Percentiles rank a stretch among this genome's conserved stretches.
Conservation (phyloP, 352 stramenopile genomes). For the Thraustotheca clavata region DNA sequence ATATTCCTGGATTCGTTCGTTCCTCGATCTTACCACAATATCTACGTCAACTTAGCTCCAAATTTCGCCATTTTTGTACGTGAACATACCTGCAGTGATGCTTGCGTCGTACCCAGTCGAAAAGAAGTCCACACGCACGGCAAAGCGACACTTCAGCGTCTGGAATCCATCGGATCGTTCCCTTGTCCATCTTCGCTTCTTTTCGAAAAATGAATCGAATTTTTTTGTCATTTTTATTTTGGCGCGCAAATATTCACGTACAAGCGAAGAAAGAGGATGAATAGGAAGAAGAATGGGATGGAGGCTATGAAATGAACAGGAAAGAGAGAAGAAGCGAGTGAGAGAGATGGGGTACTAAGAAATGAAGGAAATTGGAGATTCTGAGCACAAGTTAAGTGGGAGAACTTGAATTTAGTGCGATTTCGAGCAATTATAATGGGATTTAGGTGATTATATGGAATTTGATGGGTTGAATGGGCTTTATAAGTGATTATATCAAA, state of each 20-base stretch:
- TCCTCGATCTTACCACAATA: constrained; percentile 35
- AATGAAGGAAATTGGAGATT: not conserved
- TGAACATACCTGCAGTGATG: constrained; percentile 77
- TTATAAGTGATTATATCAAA: too few relatives aligned
- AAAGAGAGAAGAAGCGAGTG: not conserved
- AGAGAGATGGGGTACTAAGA: not conserved
- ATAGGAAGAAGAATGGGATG: too few relatives aligned
- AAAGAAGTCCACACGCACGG: constrained; percentile 67
- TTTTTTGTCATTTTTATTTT: not conserved
- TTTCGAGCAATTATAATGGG: too few relatives aligned
- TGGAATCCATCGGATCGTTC: constrained; percentile 73
- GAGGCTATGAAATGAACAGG: not conserved
- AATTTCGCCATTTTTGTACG: too few relatives aligned
- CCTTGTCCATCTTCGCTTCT: not conserved
- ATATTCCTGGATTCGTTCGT: not conserved
- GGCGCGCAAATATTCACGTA: too few relatives aligned
- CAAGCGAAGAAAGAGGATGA: too few relatives aligned
- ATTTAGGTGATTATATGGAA: too few relatives aligned
- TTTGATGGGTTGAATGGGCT: too few relatives aligned
- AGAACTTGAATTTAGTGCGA: too few relatives aligned
- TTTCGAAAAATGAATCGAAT: constrained; percentile 1
- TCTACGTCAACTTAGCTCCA: constrained; percentile 24
- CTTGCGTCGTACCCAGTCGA: constrained; percentile 83
- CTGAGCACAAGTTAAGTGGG: too few relatives aligned
- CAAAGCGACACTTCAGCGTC: constrained; percentile 75